These are phyloP conservation scores for Rhododendron williamsianum DNA, from an alignment of 148 eudicot genomes.

Conservation along the genomic window DNA sequence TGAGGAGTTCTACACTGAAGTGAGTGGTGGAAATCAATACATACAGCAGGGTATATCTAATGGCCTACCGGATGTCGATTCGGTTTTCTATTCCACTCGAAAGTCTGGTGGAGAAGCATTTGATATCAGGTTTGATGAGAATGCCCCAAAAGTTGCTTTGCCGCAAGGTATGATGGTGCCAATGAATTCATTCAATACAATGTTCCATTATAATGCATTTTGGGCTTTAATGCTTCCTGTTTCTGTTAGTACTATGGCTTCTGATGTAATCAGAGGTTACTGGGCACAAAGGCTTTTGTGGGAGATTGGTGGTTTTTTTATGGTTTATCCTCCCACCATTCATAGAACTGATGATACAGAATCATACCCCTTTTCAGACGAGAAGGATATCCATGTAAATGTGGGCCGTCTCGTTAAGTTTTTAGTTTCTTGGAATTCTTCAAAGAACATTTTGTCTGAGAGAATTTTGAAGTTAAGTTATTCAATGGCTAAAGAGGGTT, in stretches of 20 bases:
- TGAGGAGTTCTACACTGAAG: slow-evolving; percentile 24
- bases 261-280: slow-evolving; percentile 39
- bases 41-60: slow-evolving; percentile 35
- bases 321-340: slow-evolving; percentile 33
- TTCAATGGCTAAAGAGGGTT: slow-evolving; percentile 26
- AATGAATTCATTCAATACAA: slow-evolving; percentile 28
- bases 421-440: slow-evolving; percentile 22
- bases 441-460: slow-evolving; percentile 15
- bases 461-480: slow-evolving; percentile 30
- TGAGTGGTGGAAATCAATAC: slow-evolving; percentile 25
- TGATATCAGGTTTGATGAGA: slow-evolving; percentile 31
- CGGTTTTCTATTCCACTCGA: slow-evolving; percentile 30
- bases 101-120: slow-evolving; percentile 21
- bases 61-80: slow-evolving; percentile 37
- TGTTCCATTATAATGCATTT: slow-evolving; percentile 31
- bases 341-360: slow-evolving; percentile 21
- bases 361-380: slow-evolving; percentile 28
- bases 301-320: slow-evolving; percentile 31
- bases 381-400: slow-evolving; percentile 37
- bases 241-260: slow-evolving; percentile 33
- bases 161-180: slow-evolving; percentile 37
- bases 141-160: slow-evolving; percentile 33
- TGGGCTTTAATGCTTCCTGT: slow-evolving; percentile 38
- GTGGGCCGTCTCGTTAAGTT: slow-evolving; percentile 29
- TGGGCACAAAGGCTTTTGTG: slow-evolving; percentile 36